A percentile compares a stretch with the other conserved stretches of the same genome.
Conservation (phyloP, 208 protist species). For the Trichomonas vaginalis region DNA sequence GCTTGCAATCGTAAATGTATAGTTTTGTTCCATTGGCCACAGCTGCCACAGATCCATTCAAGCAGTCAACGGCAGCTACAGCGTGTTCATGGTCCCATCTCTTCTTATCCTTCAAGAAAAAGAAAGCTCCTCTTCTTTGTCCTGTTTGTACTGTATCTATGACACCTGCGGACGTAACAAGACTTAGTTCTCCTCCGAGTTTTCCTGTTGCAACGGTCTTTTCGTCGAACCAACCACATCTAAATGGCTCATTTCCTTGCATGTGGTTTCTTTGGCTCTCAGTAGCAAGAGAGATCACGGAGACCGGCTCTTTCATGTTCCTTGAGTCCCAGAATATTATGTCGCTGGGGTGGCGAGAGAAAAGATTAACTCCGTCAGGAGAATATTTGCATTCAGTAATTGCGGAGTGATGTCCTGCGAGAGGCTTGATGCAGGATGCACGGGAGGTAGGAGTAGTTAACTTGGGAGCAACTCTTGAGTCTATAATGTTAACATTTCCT, state of each 20-base stretch:
- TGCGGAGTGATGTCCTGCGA: neutral
- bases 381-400: neutral
- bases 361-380: neutral
- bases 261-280: neutral
- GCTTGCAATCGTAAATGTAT: neutral
- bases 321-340: neutral
- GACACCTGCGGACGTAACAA: neutral
- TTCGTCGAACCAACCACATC: neutral
- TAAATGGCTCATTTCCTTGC: neutral
- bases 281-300: neutral
- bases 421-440: neutral
- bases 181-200: neutral
- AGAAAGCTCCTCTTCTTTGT: neutral
- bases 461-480: neutral
- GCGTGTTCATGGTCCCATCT: neutral
- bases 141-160: neutral
- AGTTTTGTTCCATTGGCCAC: neutral
- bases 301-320: neutral
- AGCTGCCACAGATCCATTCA: neutral
- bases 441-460: neutral
- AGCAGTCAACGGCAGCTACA: neutral
- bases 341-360: neutral
- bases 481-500: neutral
- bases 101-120: neutral
- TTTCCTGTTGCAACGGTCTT: neutral